Evolutionary conservation across 139 green algal species (phyloP).

Genomic region (Tetraselmis chui): DNA sequence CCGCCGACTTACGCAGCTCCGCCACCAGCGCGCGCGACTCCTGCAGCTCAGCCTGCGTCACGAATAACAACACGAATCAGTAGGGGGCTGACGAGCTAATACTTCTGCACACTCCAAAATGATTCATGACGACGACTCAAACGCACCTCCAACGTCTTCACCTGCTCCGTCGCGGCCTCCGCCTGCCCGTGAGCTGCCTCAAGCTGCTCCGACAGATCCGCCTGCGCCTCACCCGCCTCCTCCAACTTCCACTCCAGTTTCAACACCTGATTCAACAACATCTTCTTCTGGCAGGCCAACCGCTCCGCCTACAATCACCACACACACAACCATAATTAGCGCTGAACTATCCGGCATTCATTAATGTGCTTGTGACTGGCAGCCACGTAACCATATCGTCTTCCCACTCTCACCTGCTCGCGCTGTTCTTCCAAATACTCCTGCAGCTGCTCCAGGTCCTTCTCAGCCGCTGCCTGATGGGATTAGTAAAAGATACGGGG

Average conservation of each 20-base stretch:
- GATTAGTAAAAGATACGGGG: too few relatives aligned
- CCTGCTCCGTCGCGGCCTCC: not conserved
- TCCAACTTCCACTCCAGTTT: slow-evolving; percentile 28
- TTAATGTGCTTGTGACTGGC: too few relatives aligned
- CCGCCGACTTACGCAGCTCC: not conserved
- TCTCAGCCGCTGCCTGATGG: not conserved
- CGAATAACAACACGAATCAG: too few relatives aligned
- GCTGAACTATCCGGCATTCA: too few relatives aligned
- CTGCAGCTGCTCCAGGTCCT: not conserved
- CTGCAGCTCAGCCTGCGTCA: not conserved
- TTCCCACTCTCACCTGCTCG: not conserved
- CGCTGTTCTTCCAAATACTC: not conserved
- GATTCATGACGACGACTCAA: too few relatives aligned
- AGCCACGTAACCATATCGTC: too few relatives aligned
- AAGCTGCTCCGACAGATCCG: slow-evolving; percentile 4
- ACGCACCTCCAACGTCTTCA: not conserved
- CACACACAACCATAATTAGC: too few relatives aligned
- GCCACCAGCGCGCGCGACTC: not conserved
- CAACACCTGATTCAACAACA: slow-evolving; percentile 57
- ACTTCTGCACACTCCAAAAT: too few relatives aligned
- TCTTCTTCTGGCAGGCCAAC: slow-evolving; percentile 56
- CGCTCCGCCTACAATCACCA: slow-evolving; percentile 15
- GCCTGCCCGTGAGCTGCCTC: too few relatives aligned
- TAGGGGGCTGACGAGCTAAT: too few relatives aligned
- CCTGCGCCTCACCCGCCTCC: slow-evolving; percentile 5